Base-by-base conservation (phyloP, 768 basidiomycete genomes). In the Boletus rex-veris region DNA sequence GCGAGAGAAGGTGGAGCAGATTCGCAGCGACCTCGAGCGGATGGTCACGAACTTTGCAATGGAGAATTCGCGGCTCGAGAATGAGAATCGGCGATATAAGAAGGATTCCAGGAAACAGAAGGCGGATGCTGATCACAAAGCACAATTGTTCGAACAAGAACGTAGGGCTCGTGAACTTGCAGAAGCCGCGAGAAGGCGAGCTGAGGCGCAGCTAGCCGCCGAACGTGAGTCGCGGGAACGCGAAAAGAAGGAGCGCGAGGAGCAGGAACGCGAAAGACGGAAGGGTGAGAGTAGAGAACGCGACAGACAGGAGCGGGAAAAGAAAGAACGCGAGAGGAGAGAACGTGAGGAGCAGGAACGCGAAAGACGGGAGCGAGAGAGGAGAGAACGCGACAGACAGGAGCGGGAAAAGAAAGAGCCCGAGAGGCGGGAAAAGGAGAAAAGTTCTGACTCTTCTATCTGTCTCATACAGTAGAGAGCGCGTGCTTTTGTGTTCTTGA, bases 1-100 rank as follows among this genome's bases (percentile, higher is more conserved):
- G n/a, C 71, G 76, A 53, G 63, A 64, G n/a, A 75, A 75, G 55
- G 75, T 80, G 53, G 60, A 64, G 19, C 62, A 73, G 7, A 71
- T 80, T 10, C 74, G 75, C 33, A 48, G 53, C 5, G 75, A 77
- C 39, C 69, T 77, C 1, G 63, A 69, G 53, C 74, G 69, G 39
- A 68, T 80, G 59, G 72, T 70, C 0, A 59, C 72, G 0, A 66
- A 71, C 10, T 76, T 74, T 55, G 64, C 61, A 19, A 61, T 67
- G 36, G 74, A 77, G 53, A 74, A 74, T 49, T 56, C 53, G 45
- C 56, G 62, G 42, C 71, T 71, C 7, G 61, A 66, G 41, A 53
- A 37, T 2, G 70, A 68, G 44, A 70, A 70, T 39, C 40, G 58
- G 46, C 66, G 50, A 9, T 62, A 62, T n/a, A 48, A 53, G 33